These are phyloP conservation scores for Podospora fimiseda DNA, from an alignment of 495 filamentous ascomycete species.

Conservation along the genomic window DNA sequence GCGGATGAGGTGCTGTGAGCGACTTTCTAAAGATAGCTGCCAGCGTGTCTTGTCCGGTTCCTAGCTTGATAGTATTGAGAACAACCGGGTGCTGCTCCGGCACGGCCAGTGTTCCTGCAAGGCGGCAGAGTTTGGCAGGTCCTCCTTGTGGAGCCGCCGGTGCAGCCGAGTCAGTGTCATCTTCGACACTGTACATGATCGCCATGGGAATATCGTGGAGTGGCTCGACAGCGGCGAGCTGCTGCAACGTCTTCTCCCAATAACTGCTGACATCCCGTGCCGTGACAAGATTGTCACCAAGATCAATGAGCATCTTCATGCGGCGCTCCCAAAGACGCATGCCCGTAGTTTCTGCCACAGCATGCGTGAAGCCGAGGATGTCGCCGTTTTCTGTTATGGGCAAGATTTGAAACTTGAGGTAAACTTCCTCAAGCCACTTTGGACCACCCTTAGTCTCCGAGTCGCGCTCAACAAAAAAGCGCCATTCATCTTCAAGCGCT, in stretches of 20 bases:
- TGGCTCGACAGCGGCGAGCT: conserved; percentile 26
- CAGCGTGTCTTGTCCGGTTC: conserved; percentile 44
- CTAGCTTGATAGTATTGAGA: conserved; percentile 45
- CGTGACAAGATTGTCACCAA: conserved; percentile 28
- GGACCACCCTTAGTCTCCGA: conserved; percentile 28
- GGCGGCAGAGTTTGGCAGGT: conserved; percentile 38
- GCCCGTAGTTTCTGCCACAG: conserved; percentile 29
- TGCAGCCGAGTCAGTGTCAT: conserved; percentile 34
- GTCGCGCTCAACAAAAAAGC: conserved; percentile 40
- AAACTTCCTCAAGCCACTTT: conserved; percentile 53
- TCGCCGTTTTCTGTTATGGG: conserved; percentile 50
- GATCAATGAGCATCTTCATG: conserved; percentile 34
- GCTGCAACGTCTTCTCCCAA: conserved; percentile 26
- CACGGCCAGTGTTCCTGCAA: conserved; percentile 56
- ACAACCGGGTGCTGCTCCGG: conserved; percentile 48
- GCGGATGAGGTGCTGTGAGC: conserved; percentile 47
- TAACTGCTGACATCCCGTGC: conserved; percentile 30
- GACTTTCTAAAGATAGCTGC: conserved; percentile 50
- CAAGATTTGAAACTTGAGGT: conserved; percentile 56
- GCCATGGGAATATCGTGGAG: conserved; percentile 52
- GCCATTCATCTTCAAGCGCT: conserved; percentile 32
- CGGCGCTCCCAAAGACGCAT: conserved; percentile 33
- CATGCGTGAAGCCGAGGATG: conserved; percentile 35
- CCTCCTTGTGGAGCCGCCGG: conserved; percentile 32
- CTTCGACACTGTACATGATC: conserved; percentile 50